Conservation (phyloP, 441 rosid genomes). For the Pelargonium cotyledonis region DNA sequence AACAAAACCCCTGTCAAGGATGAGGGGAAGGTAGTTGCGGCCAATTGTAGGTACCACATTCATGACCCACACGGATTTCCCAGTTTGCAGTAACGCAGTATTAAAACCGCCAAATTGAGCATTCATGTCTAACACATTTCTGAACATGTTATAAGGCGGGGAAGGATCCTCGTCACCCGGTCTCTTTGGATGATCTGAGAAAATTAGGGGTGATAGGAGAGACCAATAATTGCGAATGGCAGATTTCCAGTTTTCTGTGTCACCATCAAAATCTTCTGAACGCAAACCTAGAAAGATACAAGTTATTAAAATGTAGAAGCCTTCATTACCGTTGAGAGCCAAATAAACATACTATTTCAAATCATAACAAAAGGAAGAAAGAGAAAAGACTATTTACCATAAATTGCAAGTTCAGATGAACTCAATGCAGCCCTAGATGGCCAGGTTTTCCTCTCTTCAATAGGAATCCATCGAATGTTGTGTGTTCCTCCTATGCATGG, state of each 20-base stretch:
- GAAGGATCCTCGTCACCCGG: slow-evolving; percentile 98
- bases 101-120: slow-evolving; percentile 88
- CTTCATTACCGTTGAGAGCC: neutral
- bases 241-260: slow-evolving; percentile 50
- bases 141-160: slow-evolving; percentile 93
- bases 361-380: neutral
- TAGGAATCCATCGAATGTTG: slow-evolving; percentile 79
- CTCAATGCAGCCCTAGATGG: slow-evolving; percentile 74
- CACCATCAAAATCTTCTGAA: slow-evolving; percentile 58
- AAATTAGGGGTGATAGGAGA: slow-evolving; percentile 86
- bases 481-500: slow-evolving; percentile 79
- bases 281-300: slow-evolving; percentile 49
- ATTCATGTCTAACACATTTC: slow-evolving; percentile 97
- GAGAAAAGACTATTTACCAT: slow-evolving; percentile 35
- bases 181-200: slow-evolving; percentile 99
- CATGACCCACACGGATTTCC: slow-evolving; percentile 96
- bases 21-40: slow-evolving; percentile 73
- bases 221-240: slow-evolving; percentile 83
- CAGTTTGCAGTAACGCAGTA: slow-evolving; percentile 68
- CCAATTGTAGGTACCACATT: slow-evolving; percentile 85
- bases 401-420: slow-evolving; percentile 70
- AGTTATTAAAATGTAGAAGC: neutral
- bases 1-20: slow-evolving; percentile 88
- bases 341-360: neutral
- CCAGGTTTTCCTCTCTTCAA: slow-evolving; percentile 68